Conservation (phyloP, 331 rosid species). For the Malus hybrid region DNA sequence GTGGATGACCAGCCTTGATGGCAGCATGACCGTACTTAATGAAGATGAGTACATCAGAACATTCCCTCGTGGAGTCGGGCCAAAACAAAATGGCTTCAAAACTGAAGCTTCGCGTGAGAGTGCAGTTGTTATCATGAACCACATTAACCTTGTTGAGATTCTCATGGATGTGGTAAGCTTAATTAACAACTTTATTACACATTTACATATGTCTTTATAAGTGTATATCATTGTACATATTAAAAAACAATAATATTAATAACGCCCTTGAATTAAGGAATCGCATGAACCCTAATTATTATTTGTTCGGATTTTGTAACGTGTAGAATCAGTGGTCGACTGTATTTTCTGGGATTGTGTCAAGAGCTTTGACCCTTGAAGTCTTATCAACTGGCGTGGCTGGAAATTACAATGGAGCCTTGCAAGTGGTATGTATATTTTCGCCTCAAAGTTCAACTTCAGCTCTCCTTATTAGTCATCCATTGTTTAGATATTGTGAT, state of each 20-base stretch:
- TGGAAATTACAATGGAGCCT: conserved; percentile 93
- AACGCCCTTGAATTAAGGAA: background rate
- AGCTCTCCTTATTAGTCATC: background rate
- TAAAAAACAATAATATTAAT: background rate
- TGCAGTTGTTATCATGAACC: conserved; percentile 79
- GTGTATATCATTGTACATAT: background rate
- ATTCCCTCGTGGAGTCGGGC: conserved; percentile 66
- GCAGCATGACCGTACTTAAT: conserved; percentile 38
- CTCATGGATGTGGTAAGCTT: conserved; percentile 84
- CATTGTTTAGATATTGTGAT: background rate
- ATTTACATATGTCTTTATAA: background rate
- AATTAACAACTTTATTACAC: background rate
- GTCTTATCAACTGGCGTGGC: conserved; percentile 94
- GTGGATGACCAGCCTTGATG: conserved; percentile 79
- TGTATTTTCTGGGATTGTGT: conserved; percentile 79
- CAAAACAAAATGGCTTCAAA: conserved; percentile 65
- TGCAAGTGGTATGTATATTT: conserved; percentile 72
- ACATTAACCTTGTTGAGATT: conserved; percentile 82
- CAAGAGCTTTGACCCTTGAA: conserved; percentile 87
- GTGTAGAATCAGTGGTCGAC: conserved; percentile 82
- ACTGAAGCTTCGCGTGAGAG: conserved; percentile 83
- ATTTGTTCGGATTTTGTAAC: background rate
- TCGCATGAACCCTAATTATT: background rate
- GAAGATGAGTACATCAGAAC: conserved; percentile 78
- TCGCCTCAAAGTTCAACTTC: background rate